Percentiles rank a stretch among this genome's conserved stretches.
phyloP scores from a whole-genome alignment of 2,329 filamentous ascomycete genomes.

The Botrytis paeoniae region DNA sequence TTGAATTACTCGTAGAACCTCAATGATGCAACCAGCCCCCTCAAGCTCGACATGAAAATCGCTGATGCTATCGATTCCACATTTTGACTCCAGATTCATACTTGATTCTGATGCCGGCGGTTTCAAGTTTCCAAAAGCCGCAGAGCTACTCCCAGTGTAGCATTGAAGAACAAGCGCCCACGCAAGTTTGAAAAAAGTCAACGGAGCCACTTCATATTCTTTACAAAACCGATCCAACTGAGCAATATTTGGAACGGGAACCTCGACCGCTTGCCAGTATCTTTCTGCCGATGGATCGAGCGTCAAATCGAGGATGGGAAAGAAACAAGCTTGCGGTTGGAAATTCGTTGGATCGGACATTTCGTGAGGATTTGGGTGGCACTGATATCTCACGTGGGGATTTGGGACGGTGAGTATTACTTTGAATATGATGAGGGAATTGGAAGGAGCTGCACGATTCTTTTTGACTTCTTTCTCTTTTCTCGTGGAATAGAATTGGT shows the following conservation, averaged over 20 bases:
- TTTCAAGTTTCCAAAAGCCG: conserved; percentile 43
- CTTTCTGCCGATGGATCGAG: neutral
- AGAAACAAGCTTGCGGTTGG: conserved; percentile 8
- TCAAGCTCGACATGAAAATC: conserved; percentile 5
- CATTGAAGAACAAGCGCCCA: conserved; percentile 44
- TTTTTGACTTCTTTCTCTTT: too few species aligned
- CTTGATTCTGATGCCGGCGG: conserved; percentile 24
- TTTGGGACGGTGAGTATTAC: neutral
- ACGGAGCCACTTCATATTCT: neutral
- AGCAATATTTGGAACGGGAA: neutral
- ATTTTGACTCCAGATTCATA: neutral
- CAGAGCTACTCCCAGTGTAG: conserved; percentile 37
- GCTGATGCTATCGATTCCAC: neutral
- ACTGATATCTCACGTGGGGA: too few species aligned
- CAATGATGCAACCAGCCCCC: neutral
- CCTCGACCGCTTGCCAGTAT: conserved; percentile 11
- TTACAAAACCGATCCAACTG: conserved; percentile 1
- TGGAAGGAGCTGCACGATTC: neutral
- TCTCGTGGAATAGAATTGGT: too few species aligned
- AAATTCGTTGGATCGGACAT: neutral
- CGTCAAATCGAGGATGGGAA: conserved; percentile 2
- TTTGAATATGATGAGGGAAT: neutral
- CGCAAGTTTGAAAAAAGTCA: conserved; percentile 25
- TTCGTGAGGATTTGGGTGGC: neutral
- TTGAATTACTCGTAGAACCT: neutral